phyloP scores from a whole-genome alignment of 352 stramenopile genomes.

The Globisporangium okanoganense region DNA sequence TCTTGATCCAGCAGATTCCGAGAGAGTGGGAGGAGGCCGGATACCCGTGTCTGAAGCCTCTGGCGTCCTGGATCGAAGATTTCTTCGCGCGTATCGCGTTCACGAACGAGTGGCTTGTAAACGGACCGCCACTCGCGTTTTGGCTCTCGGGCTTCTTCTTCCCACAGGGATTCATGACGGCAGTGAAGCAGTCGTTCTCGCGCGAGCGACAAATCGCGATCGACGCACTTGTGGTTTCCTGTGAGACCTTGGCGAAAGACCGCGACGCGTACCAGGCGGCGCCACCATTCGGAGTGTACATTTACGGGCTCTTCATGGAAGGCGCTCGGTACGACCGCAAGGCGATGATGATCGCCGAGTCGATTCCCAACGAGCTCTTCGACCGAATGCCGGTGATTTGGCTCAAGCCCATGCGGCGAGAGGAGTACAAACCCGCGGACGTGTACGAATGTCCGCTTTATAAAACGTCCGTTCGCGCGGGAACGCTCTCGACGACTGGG shows the following conservation, averaged over 20 bases:
- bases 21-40: slow-evolving; percentile 86
- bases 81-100: slow-evolving; percentile 88
- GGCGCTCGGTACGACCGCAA: slow-evolving; percentile 87
- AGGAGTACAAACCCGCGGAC: slow-evolving; percentile 67
- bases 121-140: slow-evolving; percentile 78
- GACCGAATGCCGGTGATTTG: slow-evolving; percentile 91
- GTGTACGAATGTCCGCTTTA: slow-evolving; percentile 92
- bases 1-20: slow-evolving; percentile 89
- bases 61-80: slow-evolving; percentile 91
- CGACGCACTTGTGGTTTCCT: slow-evolving; percentile 87
- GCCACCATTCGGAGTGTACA: slow-evolving; percentile 88
- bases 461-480: slow-evolving; percentile 90
- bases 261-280: slow-evolving; percentile 59
- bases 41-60: slow-evolving; percentile 91
- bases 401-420: slow-evolving; percentile 79
- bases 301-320: slow-evolving; percentile 95
- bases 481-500: slow-evolving; percentile 90
- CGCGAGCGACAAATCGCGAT: slow-evolving; percentile 90
- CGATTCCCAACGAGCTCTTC: slow-evolving; percentile 84
- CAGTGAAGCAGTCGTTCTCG: slow-evolving; percentile 91
- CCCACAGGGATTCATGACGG: slow-evolving; percentile 94
- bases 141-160: slow-evolving; percentile 96
- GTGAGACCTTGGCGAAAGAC: slow-evolving; percentile 71
- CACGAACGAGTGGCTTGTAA: slow-evolving; percentile 78
- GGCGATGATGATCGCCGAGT: slow-evolving; percentile 83